A percentile compares a stretch with the other conserved stretches of the same genome.
Conservation (phyloP, 2,329 filamentous ascomycete genomes). For the Fusarium nodosum region DNA sequence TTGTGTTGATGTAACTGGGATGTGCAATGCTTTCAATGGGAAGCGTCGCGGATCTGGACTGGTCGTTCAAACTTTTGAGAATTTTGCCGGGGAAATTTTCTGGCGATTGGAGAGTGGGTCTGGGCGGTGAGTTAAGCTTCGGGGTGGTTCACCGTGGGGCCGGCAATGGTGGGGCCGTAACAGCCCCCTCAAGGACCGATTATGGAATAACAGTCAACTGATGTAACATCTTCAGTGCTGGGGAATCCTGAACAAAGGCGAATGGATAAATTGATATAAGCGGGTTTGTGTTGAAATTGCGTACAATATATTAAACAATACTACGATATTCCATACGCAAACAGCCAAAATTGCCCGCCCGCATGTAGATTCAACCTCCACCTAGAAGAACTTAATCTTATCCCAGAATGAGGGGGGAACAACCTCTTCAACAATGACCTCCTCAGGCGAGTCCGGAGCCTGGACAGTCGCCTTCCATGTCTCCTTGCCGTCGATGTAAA, state of each 20-base stretch:
- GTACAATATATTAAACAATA: constrained; percentile 14
- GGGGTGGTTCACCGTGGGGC: constrained; percentile 23
- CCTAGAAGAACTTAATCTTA: constrained; percentile 51
- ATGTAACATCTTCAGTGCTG: neutral
- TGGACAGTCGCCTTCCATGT: constrained; percentile 76
- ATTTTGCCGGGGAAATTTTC: constrained; percentile 50
- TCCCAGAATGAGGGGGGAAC: constrained; percentile 62
- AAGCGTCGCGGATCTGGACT: constrained; percentile 36
- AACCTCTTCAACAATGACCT: constrained; percentile 47
- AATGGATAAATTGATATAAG: too few relatives aligned
- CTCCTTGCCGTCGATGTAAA: constrained; percentile 86
- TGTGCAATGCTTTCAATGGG: constrained; percentile 23
- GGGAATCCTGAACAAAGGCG: too few relatives aligned
- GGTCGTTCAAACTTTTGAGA: constrained; percentile 49
- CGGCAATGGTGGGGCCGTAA: constrained; percentile 24
- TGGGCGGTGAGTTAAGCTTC: constrained; percentile 47
- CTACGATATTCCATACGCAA: constrained; percentile 1
- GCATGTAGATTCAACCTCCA: neutral
- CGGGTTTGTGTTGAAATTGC: neutral
- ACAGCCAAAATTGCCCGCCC: neutral
- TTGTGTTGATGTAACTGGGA: constrained; percentile 20
- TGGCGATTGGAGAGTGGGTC: constrained; percentile 44
- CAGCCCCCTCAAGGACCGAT: neutral
- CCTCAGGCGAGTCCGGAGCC: constrained; percentile 55
- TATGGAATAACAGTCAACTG: neutral